A percentile compares a stretch with the other conserved stretches of the same genome.
Conservation (phyloP, 2,329 filamentous ascomycete species). For the Talaromyces verruculosus region DNA sequence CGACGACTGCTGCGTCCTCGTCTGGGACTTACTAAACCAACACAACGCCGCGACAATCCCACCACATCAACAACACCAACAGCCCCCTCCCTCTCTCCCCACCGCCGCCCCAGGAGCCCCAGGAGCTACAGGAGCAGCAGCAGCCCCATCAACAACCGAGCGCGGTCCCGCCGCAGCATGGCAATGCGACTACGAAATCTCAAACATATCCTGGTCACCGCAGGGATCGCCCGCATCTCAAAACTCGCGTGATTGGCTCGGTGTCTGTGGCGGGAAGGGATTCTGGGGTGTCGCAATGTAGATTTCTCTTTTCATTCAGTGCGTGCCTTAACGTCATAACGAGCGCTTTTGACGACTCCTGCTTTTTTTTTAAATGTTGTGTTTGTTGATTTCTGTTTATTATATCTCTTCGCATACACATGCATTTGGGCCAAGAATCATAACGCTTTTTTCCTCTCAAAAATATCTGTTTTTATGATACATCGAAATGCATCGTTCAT, state of each 20-base stretch:
- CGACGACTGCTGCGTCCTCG: slow-evolving; percentile 85
- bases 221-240: slow-evolving; percentile 37
- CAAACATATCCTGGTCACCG: slow-evolving; percentile 51
- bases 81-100: slow-evolving; percentile 34
- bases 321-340: background rate
- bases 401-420: background rate
- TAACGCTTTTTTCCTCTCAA: background rate
- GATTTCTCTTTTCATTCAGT: slow-evolving; percentile 14
- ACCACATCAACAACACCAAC: slow-evolving; percentile 4
- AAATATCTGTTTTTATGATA: background rate
- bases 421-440: background rate
- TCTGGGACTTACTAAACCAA: slow-evolving; percentile 87
- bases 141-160: slow-evolving; percentile 35
- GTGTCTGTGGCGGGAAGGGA: slow-evolving; percentile 48
- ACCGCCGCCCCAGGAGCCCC: slow-evolving; percentile 25
- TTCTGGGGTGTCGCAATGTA: slow-evolving; percentile 47
- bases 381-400: background rate
- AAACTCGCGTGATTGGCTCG: slow-evolving; percentile 43
- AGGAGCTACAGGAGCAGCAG: slow-evolving; percentile 19
- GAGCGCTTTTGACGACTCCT: background rate
- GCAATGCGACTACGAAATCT: slow-evolving; percentile 50
- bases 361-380: background rate
- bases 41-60: slow-evolving; percentile 51
- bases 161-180: slow-evolving; percentile 48
- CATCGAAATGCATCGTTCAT: background rate